Evolutionary conservation across 768 basidiomycete species (phyloP).

Genomic region (Pleurotus platypus): DNA sequence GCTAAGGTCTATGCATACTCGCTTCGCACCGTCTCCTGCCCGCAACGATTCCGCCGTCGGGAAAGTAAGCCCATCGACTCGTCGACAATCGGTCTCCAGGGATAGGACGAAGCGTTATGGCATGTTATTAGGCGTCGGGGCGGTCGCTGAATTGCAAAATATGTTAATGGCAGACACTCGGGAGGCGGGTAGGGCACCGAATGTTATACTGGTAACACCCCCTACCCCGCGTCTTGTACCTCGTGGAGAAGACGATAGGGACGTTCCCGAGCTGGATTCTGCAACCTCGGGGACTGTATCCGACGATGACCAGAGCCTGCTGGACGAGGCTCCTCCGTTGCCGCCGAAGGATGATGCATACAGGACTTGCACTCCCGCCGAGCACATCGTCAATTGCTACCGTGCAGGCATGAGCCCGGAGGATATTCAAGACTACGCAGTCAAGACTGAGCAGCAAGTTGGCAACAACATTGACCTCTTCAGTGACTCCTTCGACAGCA

Average conservation of each 20-base stretch:
- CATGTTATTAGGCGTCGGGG: background rate
- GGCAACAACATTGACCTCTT: background rate
- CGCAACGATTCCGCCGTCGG: background rate
- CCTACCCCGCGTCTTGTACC: background rate
- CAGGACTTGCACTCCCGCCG: constrained; percentile 30
- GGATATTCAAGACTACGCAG: constrained; percentile 6
- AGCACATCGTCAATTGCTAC: constrained; percentile 33
- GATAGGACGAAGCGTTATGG: constrained; percentile 5
- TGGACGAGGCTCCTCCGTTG: constrained; percentile 27
- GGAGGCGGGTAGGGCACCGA: background rate
- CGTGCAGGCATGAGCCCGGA: constrained; percentile 30
- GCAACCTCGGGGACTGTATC: constrained; percentile 22
- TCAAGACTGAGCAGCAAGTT: background rate
- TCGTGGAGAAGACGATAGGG: background rate
- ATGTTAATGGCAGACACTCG: background rate
- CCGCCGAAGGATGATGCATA: constrained; percentile 20
- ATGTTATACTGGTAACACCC: background rate
- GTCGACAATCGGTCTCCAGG: background rate
- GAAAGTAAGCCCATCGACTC: background rate
- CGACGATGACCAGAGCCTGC: constrained; percentile 29
- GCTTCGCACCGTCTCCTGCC: background rate
- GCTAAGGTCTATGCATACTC: background rate
- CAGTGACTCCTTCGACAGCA: background rate
- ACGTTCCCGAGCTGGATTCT: constrained; percentile 27
- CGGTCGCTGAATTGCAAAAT: background rate